Evolutionary conservation across 2,329 filamentous ascomycete species (phyloP).

Genomic region (Aspergillus brasiliensis): DNA sequence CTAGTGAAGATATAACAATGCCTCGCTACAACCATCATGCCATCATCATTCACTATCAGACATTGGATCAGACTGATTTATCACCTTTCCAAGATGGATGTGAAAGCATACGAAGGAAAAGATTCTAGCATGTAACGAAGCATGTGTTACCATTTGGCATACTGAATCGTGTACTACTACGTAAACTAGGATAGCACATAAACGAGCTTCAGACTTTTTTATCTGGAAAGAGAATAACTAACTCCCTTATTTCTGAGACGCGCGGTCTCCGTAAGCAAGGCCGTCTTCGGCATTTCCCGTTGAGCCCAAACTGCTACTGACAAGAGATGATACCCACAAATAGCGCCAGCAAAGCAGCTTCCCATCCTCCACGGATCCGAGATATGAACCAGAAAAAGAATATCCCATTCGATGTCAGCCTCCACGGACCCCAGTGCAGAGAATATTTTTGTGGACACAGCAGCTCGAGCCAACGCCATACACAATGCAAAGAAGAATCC

Average conservation of each 20-base stretch:
- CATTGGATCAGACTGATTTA: too few relatives aligned
- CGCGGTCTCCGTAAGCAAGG: conserved; percentile 25
- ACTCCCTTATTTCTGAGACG: conserved; percentile 35
- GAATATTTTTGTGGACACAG: conserved; percentile 34
- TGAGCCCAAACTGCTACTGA: conserved; percentile 26
- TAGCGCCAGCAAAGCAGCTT: conserved; percentile 38
- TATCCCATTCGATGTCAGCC: conserved; percentile 32
- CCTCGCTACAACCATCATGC: too few relatives aligned
- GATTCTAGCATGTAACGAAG: too few relatives aligned
- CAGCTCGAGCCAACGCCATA: conserved; percentile 47
- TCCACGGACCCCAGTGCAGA: conserved; percentile 37
- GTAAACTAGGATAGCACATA: not conserved
- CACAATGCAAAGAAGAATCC: conserved; percentile 43
- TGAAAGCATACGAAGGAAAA: too few relatives aligned
- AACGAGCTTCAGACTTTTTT: conserved; percentile 25
- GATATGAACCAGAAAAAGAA: conserved; percentile 31
- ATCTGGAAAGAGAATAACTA: conserved; percentile 17
- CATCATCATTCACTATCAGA: too few relatives aligned
- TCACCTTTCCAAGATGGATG: too few relatives aligned
- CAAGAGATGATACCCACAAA: conserved; percentile 32
- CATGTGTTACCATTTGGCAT: too few relatives aligned
- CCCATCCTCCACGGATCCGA: conserved; percentile 41
- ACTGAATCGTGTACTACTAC: too few relatives aligned
- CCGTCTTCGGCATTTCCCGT: conserved; percentile 27
- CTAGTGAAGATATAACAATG: too few relatives aligned